Conservation (phyloP, 2,329 filamentous ascomycete species). For the Neonectria faginata region DNA sequence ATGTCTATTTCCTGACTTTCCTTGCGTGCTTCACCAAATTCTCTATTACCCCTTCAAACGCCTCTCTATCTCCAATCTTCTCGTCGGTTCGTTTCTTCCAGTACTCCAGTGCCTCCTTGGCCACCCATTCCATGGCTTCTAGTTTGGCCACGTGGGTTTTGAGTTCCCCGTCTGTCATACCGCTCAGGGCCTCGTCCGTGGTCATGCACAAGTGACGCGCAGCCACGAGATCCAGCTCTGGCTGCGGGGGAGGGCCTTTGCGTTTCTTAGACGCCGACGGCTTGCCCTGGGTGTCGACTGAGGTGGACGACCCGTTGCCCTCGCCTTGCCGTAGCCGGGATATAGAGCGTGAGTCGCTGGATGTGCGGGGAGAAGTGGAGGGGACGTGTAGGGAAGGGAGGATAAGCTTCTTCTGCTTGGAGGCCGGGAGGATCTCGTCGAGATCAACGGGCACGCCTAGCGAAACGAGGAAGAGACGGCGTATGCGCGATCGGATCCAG, state of each 20-base stretch:
- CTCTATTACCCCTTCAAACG: constrained; percentile 96
- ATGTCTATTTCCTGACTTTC: constrained; percentile 78
- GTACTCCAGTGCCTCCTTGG: constrained; percentile 83
- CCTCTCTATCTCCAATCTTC: constrained; percentile 89
- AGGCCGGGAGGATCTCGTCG: constrained; percentile 95
- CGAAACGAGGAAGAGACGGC: constrained; percentile 93
- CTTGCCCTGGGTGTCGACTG: constrained; percentile 69
- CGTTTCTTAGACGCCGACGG: constrained; percentile 58
- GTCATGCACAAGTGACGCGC: constrained; percentile 84
- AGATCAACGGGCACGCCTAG: constrained; percentile 95
- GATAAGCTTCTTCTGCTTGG: constrained; percentile 97
- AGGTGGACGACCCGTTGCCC: constrained; percentile 67
- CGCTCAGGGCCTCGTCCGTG: constrained; percentile 83
- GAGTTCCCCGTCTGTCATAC: constrained; percentile 83
- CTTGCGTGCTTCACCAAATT: constrained; percentile 93
- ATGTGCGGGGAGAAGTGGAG: constrained; percentile 66
- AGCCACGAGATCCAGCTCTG: constrained; percentile 81
- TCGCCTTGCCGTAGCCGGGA: constrained; percentile 61
- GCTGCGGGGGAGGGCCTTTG: constrained; percentile 74
- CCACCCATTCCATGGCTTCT: constrained; percentile 75
- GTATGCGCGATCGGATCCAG: constrained; percentile 96
- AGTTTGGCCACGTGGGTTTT: constrained; percentile 76
- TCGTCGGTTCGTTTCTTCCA: constrained; percentile 90
- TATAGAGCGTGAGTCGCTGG: constrained; percentile 64
- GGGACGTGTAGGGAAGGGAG: constrained; percentile 87